A percentile compares a stretch with the other conserved stretches of the same genome.
Conservation (phyloP, 495 filamentous ascomycete genomes). For the Penicillium diatomitis region DNA sequence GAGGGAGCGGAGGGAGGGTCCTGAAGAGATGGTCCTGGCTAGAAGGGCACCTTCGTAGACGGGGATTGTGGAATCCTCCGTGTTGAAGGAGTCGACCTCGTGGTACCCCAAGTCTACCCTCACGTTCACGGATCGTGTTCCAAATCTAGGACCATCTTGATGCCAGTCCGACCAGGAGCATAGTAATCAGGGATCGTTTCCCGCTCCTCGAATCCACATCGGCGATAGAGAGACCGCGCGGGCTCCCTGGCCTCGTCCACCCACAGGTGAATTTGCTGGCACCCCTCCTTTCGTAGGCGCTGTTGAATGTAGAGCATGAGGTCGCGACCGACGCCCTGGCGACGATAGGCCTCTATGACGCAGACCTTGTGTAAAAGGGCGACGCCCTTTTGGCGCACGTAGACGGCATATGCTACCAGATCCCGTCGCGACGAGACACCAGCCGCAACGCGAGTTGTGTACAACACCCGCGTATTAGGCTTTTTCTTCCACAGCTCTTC, state of each 20-base stretch:
- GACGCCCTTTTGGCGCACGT: slow-evolving; percentile 41
- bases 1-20: too few relatives aligned
- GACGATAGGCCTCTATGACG: slow-evolving; percentile 41
- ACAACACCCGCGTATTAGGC: slow-evolving; percentile 44
- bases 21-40: too few relatives aligned
- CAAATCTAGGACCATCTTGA: slow-evolving; percentile 45
- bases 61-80: too few relatives aligned
- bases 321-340: slow-evolving; percentile 43
- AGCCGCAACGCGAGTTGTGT: slow-evolving; percentile 24
- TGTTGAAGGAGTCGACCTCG: too few relatives aligned
- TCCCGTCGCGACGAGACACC: slow-evolving; percentile 5
- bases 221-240: slow-evolving; percentile 41
- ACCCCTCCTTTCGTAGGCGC: slow-evolving; percentile 43
- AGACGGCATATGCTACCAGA: slow-evolving; percentile 46
- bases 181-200: slow-evolving; percentile 49
- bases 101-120: too few relatives aligned
- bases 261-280: slow-evolving; percentile 49
- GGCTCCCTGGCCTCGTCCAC: slow-evolving; percentile 46
- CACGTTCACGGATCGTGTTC: slow-evolving; percentile 19
- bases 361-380: slow-evolving; percentile 53
- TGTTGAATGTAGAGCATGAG: slow-evolving; percentile 40
- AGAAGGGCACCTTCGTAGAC: too few relatives aligned
- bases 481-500: slow-evolving; percentile 45
- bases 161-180: slow-evolving; percentile 43
- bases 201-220: slow-evolving; percentile 42